These are phyloP conservation scores for Acer negundo DNA, from an alignment of 345 rosid genomes.

Conservation along the genomic window DNA sequence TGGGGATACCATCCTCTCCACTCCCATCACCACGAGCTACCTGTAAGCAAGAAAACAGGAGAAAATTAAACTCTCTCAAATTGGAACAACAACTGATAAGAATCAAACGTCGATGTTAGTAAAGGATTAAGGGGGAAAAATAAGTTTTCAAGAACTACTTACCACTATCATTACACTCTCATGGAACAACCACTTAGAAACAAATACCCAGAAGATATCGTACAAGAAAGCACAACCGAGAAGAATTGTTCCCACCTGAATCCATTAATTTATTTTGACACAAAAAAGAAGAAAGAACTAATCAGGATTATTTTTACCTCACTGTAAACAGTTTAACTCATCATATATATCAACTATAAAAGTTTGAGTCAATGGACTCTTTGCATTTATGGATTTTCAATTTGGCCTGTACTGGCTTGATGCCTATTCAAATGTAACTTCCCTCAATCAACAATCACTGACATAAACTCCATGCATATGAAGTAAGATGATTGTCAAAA, in stretches of 20 bases:
- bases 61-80: not conserved
- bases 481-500: conserved; percentile 3
- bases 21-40: conserved; percentile 98
- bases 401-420: not conserved
- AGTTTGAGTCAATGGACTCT: not conserved
- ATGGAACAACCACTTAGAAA: conserved; percentile 92
- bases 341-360: not conserved
- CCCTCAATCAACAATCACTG: not conserved
- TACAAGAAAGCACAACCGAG: conserved; percentile 94
- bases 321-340: not conserved
- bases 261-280: conserved; percentile 23
- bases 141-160: conserved; percentile 28
- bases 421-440: not conserved
- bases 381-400: not conserved
- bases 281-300: not conserved
- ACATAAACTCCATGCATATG: not conserved
- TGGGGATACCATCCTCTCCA: conserved; percentile 95
- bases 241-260: conserved; percentile 94
- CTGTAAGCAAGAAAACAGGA: conserved; percentile 37
- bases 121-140: not conserved
- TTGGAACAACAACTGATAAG: not conserved
- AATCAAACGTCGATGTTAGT: not conserved
- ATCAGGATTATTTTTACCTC: not conserved
- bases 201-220: conserved; percentile 98
- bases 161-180: conserved; percentile 99